phyloP scores from a whole-genome alignment of 2,329 filamentous ascomycete genomes.

The Colletotrichum lindemuthianum region DNA sequence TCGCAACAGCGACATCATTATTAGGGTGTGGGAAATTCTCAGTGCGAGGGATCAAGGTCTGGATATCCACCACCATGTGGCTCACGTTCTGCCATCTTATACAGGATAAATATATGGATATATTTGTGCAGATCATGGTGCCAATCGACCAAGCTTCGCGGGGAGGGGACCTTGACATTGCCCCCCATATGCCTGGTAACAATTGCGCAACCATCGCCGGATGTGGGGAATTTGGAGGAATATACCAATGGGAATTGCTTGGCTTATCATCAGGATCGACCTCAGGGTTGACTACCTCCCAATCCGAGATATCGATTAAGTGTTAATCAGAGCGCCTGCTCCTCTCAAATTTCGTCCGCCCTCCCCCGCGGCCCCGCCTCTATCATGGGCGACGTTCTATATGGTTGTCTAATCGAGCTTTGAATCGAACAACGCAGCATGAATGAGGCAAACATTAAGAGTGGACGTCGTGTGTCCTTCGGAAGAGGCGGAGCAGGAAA shows the following conservation, averaged over 20 bases:
- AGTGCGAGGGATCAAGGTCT: too few relatives aligned
- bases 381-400: too few relatives aligned
- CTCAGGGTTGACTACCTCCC: too few relatives aligned
- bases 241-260: too few relatives aligned
- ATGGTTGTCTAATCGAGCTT: too few relatives aligned
- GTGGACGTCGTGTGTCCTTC: slow-evolving; percentile 14
- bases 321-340: too few relatives aligned
- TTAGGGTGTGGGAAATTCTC: too few relatives aligned
- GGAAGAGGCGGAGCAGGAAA: slow-evolving; percentile 23
- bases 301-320: too few relatives aligned
- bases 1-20: background rate
- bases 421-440: background rate
- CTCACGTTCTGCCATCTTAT: slow-evolving; percentile 5
- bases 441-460: slow-evolving; percentile 18
- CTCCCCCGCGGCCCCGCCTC: too few relatives aligned
- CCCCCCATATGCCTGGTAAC: background rate
- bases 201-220: background rate
- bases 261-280: too few relatives aligned
- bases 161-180: background rate
- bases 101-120: too few relatives aligned
- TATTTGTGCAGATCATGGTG: slow-evolving; percentile 9
- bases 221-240: background rate
- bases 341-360: too few relatives aligned
- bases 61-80: background rate
- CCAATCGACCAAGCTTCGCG: slow-evolving; percentile 12